phyloP scores from a whole-genome alignment of 345 rosid species.

The Pugionium cornutum region DNA sequence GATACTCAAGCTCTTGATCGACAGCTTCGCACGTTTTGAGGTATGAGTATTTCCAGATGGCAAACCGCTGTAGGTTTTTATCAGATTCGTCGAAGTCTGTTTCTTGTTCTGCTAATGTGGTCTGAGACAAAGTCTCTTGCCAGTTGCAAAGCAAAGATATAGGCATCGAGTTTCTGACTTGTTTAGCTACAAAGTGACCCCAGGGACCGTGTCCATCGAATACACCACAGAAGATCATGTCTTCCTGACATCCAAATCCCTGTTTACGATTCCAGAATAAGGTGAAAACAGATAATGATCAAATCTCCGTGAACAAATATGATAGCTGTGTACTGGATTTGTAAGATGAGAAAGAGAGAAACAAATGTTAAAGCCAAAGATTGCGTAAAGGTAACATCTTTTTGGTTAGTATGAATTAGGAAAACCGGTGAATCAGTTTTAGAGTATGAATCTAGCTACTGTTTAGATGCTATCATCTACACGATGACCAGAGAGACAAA shows the following conservation, averaged over 20 bases:
- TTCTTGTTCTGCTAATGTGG: conserved; percentile 47
- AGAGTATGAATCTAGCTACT: too few species aligned
- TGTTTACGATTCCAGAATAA: conserved; percentile 17
- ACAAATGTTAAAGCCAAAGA: background rate
- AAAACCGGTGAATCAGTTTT: too few species aligned
- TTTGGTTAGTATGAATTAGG: too few species aligned
- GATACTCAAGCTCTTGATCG: conserved; percentile 70
- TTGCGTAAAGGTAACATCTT: background rate
- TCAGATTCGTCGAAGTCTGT: conserved; percentile 52
- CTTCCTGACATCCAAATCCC: conserved; percentile 88
- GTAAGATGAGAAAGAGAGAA: background rate
- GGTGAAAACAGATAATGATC: background rate
- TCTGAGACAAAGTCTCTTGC: conserved; percentile 74
- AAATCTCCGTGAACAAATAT: background rate
- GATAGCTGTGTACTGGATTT: background rate
- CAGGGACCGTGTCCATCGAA: conserved; percentile 96
- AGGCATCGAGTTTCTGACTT: conserved; percentile 79
- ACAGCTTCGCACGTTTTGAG: conserved; percentile 74
- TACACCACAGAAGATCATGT: conserved; percentile 88
- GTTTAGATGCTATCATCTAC: too few species aligned
- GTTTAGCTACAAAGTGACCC: conserved; percentile 92
- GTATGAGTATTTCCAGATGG: conserved; percentile 81
- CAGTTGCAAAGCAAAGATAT: conserved; percentile 63
- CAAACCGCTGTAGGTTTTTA: conserved; percentile 51
- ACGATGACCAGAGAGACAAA: too few species aligned